Evolutionary conservation across 768 basidiomycete genomes (phyloP).

Genomic region (Mycena alexandri): DNA sequence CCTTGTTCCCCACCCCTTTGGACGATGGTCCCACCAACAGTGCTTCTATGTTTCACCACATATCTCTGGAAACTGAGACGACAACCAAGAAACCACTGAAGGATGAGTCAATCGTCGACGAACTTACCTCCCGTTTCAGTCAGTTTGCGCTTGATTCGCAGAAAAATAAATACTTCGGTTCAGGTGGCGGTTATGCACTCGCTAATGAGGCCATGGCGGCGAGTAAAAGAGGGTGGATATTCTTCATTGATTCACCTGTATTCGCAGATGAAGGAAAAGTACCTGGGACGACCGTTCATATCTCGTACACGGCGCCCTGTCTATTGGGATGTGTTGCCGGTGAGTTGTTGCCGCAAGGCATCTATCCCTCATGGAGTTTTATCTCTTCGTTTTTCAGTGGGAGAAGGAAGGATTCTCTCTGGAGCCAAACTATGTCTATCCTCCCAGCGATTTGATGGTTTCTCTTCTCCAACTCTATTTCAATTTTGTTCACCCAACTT

Average conservation of each 20-base stretch:
- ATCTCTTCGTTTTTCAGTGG: constrained; percentile 25
- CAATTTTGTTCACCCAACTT: constrained; percentile 50
- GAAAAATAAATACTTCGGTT: constrained; percentile 15
- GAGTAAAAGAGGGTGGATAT: background rate
- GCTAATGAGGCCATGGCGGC: constrained; percentile 28
- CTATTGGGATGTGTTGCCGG: constrained; percentile 20
- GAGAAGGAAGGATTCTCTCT: constrained; percentile 23
- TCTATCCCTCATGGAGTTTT: background rate
- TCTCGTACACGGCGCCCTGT: background rate
- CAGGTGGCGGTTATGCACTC: constrained; percentile 25
- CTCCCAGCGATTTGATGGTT: constrained; percentile 51
- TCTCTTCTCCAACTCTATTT: constrained; percentile 65
- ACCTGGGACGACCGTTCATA: background rate
- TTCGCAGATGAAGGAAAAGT: constrained; percentile 25
- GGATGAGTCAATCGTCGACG: constrained; percentile 10
- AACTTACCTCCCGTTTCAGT: constrained; percentile 25
- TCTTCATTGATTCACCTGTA: background rate
- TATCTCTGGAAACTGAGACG: constrained; percentile 10
- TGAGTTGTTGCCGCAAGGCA: constrained; percentile 3
- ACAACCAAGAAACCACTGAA: background rate
- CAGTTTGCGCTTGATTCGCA: background rate
- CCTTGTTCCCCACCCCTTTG: constrained; percentile 2
- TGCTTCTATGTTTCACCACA: constrained; percentile 27
- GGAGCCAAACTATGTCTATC: constrained; percentile 43
- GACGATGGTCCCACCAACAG: background rate